These are phyloP conservation scores for Orbilia quercus DNA, from an alignment of 2,329 filamentous ascomycete genomes.

Conservation along the genomic window DNA sequence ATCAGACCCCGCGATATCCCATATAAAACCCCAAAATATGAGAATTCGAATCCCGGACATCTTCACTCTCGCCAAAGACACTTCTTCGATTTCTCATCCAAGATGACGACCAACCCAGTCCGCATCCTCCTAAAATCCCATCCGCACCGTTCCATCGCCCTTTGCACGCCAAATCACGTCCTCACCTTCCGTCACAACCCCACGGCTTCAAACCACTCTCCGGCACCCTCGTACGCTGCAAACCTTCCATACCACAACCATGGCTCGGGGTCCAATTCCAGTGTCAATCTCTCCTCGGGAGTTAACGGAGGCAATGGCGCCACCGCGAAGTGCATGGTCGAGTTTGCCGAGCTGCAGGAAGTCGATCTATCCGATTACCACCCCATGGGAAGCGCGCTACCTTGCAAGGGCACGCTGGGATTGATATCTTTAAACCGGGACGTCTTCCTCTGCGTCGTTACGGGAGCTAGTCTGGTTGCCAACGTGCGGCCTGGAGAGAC, in stretches of 20 bases:
- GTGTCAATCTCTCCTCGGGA: conserved; percentile 56
- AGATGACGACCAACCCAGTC: conserved; percentile 68
- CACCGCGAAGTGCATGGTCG: conserved; percentile 81
- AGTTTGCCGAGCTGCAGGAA: conserved; percentile 76
- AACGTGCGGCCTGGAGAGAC: conserved; percentile 87
- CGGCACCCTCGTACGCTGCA: conserved; percentile 61
- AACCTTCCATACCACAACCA: conserved; percentile 55
- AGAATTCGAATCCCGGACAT: neutral
- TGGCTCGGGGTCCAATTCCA: conserved; percentile 59
- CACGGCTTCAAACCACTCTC: conserved; percentile 65
- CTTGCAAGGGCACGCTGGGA: conserved; percentile 86
- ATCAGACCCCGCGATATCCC: conserved; percentile 7
- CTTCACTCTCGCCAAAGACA: conserved; percentile 10
- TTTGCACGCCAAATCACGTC: conserved; percentile 81
- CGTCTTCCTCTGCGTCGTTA: conserved; percentile 91
- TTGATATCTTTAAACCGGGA: conserved; percentile 84
- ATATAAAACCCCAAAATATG: conserved; percentile 40
- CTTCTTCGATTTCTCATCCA: conserved; percentile 28
- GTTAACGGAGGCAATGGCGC: conserved; percentile 61
- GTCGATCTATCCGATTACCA: conserved; percentile 81
- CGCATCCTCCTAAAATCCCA: conserved; percentile 82
- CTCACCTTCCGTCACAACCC: conserved; percentile 85
- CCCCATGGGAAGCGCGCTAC: conserved; percentile 73
- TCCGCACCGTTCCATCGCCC: conserved; percentile 86
- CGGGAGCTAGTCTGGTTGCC: conserved; percentile 79